Evolutionary conservation across 768 basidiomycete genomes (phyloP).

Genomic region (Candolleomyces eurysporus): DNA sequence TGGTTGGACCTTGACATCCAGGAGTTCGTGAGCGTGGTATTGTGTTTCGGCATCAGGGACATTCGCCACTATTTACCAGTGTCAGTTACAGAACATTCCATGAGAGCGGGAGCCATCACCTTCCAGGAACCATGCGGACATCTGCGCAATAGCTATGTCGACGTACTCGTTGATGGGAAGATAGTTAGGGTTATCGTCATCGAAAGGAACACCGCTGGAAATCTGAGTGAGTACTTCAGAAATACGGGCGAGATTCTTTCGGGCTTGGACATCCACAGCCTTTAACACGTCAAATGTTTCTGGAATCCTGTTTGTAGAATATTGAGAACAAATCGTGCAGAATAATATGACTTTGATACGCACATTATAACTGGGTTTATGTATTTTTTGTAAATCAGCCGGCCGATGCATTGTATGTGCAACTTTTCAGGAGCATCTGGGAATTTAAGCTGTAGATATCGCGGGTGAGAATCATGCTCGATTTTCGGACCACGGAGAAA

Average conservation of each 20-base stretch:
- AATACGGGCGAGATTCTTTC: slow-evolving; percentile 88
- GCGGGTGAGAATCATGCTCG: slow-evolving; percentile 5
- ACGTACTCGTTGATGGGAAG: slow-evolving; percentile 90
- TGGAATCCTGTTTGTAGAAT: slow-evolving; percentile 48
- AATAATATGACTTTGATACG: slow-evolving; percentile 25
- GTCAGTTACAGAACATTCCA: not conserved
- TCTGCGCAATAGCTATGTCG: slow-evolving; percentile 58
- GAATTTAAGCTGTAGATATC: slow-evolving; percentile 60
- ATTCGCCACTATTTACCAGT: slow-evolving; percentile 63
- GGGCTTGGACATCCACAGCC: slow-evolving; percentile 66
- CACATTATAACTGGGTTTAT: slow-evolving; percentile 93
- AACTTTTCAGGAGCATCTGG: slow-evolving; percentile 65
- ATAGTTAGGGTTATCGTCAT: slow-evolving; percentile 71
- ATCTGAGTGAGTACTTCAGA: slow-evolving; percentile 88
- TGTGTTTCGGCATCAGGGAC: slow-evolving; percentile 89
- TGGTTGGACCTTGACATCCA: slow-evolving; percentile 91
- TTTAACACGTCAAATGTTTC: slow-evolving; percentile 87
- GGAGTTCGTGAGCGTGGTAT: slow-evolving; percentile 91
- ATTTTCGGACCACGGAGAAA: slow-evolving; percentile 11
- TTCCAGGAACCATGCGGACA: slow-evolving; percentile 81
- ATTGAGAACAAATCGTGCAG: not conserved
- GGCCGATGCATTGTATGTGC: slow-evolving; percentile 76
- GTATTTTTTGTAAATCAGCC: slow-evolving; percentile 82
- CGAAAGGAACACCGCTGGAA: slow-evolving; percentile 73
- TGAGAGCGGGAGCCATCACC: slow-evolving; percentile 40